Percentiles rank a stretch among this genome's conserved stretches.
Evolutionary conservation across 1,284 basidiomycete species (phyloP).

Genomic region (Rugosomyces carneus): DNA sequence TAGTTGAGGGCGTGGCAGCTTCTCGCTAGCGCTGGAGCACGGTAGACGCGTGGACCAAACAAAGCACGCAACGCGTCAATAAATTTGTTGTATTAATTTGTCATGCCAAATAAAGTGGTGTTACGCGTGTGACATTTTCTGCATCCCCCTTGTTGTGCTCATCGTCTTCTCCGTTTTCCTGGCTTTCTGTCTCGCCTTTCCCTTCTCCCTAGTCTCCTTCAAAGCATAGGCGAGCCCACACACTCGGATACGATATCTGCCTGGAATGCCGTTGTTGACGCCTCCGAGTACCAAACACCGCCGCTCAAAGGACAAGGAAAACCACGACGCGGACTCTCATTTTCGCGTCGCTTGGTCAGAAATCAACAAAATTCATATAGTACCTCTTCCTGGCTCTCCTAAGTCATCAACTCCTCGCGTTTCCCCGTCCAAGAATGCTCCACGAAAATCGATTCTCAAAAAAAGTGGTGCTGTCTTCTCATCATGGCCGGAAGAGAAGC

Average conservation of each 20-base stretch:
- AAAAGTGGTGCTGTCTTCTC: slow-evolving; percentile 50
- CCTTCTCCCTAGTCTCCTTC: slow-evolving; percentile 5
- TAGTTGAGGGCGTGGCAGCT: too few species aligned
- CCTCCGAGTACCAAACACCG: slow-evolving; percentile 59
- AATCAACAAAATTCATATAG: slow-evolving; percentile 45
- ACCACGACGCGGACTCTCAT: slow-evolving; percentile 28
- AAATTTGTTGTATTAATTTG: slow-evolving; percentile 24
- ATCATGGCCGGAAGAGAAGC: slow-evolving; percentile 35
- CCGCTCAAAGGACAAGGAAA: slow-evolving; percentile 48
- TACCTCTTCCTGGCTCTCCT: slow-evolving; percentile 30
- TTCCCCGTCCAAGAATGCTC: slow-evolving; percentile 30
- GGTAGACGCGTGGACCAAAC: slow-evolving; percentile 14
- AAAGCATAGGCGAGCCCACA: neutral
- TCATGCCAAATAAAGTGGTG: slow-evolving; percentile 20
- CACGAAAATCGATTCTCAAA: slow-evolving; percentile 64
- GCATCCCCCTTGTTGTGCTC: slow-evolving; percentile 8
- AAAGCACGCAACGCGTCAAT: slow-evolving; percentile 22
- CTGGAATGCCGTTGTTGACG: slow-evolving; percentile 46
- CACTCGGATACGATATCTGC: neutral
- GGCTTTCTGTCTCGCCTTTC: slow-evolving; percentile 1
- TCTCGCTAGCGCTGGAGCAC: too few species aligned
- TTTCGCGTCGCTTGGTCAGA: slow-evolving; percentile 56
- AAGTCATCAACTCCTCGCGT: slow-evolving; percentile 28
- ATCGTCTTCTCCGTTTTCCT: neutral
- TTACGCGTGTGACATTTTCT: slow-evolving; percentile 15